Conservation (phyloP, 139 green algal species). For the Coccomyxa sp. region DNA sequence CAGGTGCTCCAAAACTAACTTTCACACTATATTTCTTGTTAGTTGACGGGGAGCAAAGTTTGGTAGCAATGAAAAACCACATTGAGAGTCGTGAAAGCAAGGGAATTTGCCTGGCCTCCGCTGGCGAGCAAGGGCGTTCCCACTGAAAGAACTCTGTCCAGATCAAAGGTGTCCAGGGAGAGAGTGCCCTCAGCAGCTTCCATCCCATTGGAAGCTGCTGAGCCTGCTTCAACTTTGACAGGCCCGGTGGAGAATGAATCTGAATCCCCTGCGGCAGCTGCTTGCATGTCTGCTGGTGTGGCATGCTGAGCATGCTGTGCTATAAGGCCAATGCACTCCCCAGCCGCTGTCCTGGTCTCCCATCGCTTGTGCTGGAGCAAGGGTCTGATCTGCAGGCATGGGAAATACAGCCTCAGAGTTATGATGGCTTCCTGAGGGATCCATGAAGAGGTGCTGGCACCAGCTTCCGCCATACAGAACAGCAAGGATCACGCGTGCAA, state of each 20-base stretch:
- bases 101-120: conserved; percentile 58
- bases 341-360: conserved; percentile 77
- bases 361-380: conserved; percentile 68
- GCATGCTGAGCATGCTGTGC: conserved; percentile 69
- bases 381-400: conserved; percentile 43
- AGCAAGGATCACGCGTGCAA: too few relatives aligned
- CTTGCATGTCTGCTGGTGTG: conserved; percentile 38
- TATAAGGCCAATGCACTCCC: conserved; percentile 66
- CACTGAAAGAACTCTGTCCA: conserved; percentile 60
- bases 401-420: too few relatives aligned
- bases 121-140: conserved; percentile 74
- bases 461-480: too few relatives aligned
- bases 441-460: neutral
- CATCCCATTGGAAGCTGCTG: neutral
- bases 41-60: neutral
- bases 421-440: too few relatives aligned
- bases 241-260: neutral
- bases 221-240: neutral
- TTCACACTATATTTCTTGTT: neutral
- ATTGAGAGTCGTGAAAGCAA: too few relatives aligned
- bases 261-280: neutral
- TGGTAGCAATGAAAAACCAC: too few relatives aligned
- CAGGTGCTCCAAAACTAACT: neutral
- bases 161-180: conserved; percentile 50
- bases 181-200: conserved; percentile 7